Evolutionary conservation across 2,329 filamentous ascomycete species (phyloP), one percentile per base, ranked within the genome.

Genomic region (Aspergillus cejpii): DNA sequence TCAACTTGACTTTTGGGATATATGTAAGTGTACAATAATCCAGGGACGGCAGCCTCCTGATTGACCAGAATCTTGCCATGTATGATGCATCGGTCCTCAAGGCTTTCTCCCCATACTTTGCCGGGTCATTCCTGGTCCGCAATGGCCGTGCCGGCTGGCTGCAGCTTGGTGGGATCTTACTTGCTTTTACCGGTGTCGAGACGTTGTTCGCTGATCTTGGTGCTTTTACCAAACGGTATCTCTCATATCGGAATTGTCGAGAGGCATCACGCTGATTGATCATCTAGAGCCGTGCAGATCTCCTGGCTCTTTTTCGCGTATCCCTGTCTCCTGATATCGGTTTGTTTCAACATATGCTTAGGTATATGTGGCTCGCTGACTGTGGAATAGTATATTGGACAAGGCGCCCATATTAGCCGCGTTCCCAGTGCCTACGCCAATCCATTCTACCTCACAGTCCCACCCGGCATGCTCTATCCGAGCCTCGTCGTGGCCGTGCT

Each of bases 131-230:
- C 48, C 63, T 79, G 24, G 62, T 76, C 31, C 69, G 74, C 1
- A 71, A 78, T 45, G 67, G 67, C 15, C 65, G 69, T 10, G 57
- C 69, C n/a, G 76, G 75, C 14, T 80, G 76, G 76, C 62, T 66
- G 29, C 69, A 67, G 24, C 65, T 80, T 3, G 75, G 74, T 4
- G 85, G 85, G 3, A 77, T 89, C 15, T 64, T 90, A 2, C 75
- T 90, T 7, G 77, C 81, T 2, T 89, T 90, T 56, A 89, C 85
- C 1, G 85, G 82, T 14, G 83, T 86, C n/a, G 85, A 89, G 61
- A 84, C 85, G 1, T 71, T 90, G 1, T 90, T 88, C 58, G 85
- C 85, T 3, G 85, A 90, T 55, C 71, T 90, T 5, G 85, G 85
- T 26, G 85, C 85, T 17, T 90, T 90, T 62, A 79, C 77, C 62